Evolutionary conservation across 2,329 filamentous ascomycete genomes (phyloP), one percentile per base, ranked within the genome.

Genomic region (Furcasterigmium furcatum): DNA sequence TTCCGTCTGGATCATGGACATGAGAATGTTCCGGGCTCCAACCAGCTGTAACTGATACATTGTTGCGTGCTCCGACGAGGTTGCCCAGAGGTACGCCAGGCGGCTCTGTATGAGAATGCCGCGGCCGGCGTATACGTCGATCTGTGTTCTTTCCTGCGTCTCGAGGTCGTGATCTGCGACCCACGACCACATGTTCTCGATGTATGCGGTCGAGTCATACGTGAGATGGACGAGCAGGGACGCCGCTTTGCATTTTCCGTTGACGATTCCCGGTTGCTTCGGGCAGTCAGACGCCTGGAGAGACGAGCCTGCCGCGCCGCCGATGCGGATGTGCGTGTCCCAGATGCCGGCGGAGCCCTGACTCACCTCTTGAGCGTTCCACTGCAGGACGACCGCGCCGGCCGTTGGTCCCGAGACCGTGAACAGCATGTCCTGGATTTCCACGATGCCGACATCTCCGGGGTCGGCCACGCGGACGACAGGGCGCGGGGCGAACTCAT

Each of bases 181-280:
- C 84, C 82, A 88, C 52, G 80, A 76, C 81, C 82, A 87, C 47
- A 71, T 62, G 51, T 78, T 74, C 50, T 74, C 68, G 25, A 73
- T 52, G 47, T 74, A 74, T 8, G 74, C 77, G 18, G 74, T 77
- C 35, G 70, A 63, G 19, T 61, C 40, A 0, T 54, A 22, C 0
- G 72, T 77, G 7, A 79, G 40, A 50, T 76, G 74, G 2, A 79
- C 53, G 29, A 77, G 51, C 18, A 77, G 49, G 55, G 81, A 84
- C 9, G 59, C 62, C 8, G 55, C 64, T 36, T 61, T 58, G 46
- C 65, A 70, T 19, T 59, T 53, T 25, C 53, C 24, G 43, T 56
- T 50, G 51, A 66, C 43, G 54, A 54, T 32, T 48, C 52, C 38
- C 47, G 67, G 27, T 49, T 59, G 34, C 55, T 65, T 55, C 43